Evolutionary conservation across 192 early-diverging fungal genomes (phyloP), one percentile per base, ranked within the genome.

Genomic region (Coemansia sp.): DNA sequence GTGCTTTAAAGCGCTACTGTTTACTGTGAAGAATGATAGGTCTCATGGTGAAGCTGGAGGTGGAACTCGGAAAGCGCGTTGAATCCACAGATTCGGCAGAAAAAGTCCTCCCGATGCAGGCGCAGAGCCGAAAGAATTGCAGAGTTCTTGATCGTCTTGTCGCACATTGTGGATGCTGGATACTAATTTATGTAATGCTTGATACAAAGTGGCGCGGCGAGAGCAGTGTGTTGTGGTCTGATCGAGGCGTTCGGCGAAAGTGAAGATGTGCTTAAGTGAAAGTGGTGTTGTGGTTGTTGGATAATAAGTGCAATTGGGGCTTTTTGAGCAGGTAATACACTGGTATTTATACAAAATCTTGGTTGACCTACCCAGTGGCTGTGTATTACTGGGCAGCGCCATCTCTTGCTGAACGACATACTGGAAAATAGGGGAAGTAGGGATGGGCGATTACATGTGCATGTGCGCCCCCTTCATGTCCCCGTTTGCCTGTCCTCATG

Each of bases 71-170:
- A 79, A 25, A 79, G 64, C 6, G 76, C 76, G 51, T 79, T 79
- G 53, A 65, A 79, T 38, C 76, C 76, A 49, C 76, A 79, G 62
- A 74, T 79, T 45, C 64, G 59, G 71, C 76, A 79, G 47, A 73
- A 73, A 49, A 66, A 79, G 60, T 79, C 76, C 57, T 79, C 76
- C 14, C 76, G 56, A 60, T 45, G 52, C 52, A 62, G 71, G 29
- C 71, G 72, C 22, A 59, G 65, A 4, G 53, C 57, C 10, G 50
- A 32, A 15, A 67, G 51, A 25, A 56, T 43, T 48, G 41, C 51
- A 10, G 64, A 38, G 60, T 38, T 52, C 43, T 64, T 58, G 53
- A 32, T 61, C 50, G 32, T 27, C 29, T 50, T 65, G 53, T 60
- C 59, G 72, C 68, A 67, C 76, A 79, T 79, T 48, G 64, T 50